Evolutionary conservation across 179 eudicot genomes (phyloP).

Genomic region (Beta corolliflora): DNA sequence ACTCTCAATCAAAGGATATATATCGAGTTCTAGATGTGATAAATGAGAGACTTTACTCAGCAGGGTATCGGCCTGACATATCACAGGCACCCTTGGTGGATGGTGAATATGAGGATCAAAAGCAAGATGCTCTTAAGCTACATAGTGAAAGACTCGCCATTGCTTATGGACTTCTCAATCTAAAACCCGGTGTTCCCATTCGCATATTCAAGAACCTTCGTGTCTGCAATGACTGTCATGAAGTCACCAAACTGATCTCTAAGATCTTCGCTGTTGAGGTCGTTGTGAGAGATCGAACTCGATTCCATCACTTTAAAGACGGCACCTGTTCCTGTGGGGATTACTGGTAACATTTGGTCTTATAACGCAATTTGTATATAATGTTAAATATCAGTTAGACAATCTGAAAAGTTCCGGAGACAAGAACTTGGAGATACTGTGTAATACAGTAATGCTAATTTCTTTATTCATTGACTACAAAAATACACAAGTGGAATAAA

Average conservation of each 20-base stretch:
- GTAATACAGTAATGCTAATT: not conserved
- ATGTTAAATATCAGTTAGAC: not conserved
- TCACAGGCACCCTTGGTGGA: constrained; percentile 59
- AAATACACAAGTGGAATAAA: not conserved
- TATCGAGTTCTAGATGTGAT: constrained; percentile 46
- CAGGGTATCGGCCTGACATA: constrained; percentile 51
- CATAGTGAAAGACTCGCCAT: constrained; percentile 84
- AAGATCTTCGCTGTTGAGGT: constrained; percentile 54
- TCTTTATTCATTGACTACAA: not conserved
- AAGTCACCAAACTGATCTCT: constrained; percentile 60
- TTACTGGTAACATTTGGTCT: constrained; percentile 47
- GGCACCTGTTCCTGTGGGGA: constrained; percentile 71
- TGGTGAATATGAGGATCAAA: constrained; percentile 48
- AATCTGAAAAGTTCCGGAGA: not conserved
- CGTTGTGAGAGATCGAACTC: constrained; percentile 69
- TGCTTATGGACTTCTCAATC: constrained; percentile 59
- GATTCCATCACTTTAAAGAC: constrained; percentile 64
- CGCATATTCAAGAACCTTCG: constrained; percentile 71
- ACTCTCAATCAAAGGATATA: constrained; percentile 47
- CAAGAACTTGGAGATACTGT: too few relatives aligned
- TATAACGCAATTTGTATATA: constrained; percentile 1
- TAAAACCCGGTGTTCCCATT: constrained; percentile 59
- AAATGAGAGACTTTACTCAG: constrained; percentile 40
- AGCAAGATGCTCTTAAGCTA: constrained; percentile 47
- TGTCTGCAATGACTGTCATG: constrained; percentile 70